Evolutionary conservation across 768 basidiomycete genomes (phyloP).

Genomic region (Solioccasus polychromus): DNA sequence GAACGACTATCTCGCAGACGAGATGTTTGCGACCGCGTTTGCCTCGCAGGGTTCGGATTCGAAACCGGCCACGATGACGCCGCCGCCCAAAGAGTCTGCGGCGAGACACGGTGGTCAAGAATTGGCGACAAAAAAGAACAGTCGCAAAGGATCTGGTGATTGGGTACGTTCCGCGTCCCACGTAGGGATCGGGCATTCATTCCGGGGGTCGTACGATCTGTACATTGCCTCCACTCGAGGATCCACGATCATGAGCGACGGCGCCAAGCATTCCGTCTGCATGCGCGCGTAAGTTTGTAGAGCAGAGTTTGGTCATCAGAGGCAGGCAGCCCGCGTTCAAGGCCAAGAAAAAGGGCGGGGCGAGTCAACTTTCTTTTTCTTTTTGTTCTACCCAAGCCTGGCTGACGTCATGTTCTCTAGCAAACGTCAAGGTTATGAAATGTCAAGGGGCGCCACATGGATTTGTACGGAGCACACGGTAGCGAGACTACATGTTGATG

Average conservation of each 20-base stretch:
- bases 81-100: too few relatives aligned
- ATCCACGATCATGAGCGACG: constrained; percentile 32
- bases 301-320: constrained; percentile 49
- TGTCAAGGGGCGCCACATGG: constrained; percentile 49
- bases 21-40: constrained; percentile 60
- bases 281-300: constrained; percentile 50
- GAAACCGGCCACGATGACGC: constrained; percentile 9
- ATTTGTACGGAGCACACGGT: constrained; percentile 34
- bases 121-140: constrained; percentile 34
- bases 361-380: constrained; percentile 34
- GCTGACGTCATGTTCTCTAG: constrained; percentile 28
- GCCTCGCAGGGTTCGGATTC: constrained; percentile 29
- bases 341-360: constrained; percentile 51
- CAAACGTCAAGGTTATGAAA: constrained; percentile 56
- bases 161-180: constrained; percentile 43
- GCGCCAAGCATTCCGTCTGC: constrained; percentile 46
- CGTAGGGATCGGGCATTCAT: too few relatives aligned
- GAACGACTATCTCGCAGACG: constrained; percentile 61
- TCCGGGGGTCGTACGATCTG: constrained; percentile 55
- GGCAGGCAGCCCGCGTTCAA: constrained; percentile 29
- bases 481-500: not conserved
- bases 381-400: not conserved
- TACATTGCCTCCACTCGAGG: constrained; percentile 35
- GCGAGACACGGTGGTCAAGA: constrained; percentile 17
- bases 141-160: constrained; percentile 49